Base-by-base conservation (phyloP, 805 yeast species). In the Scheffersomyces stipitis region DNA sequence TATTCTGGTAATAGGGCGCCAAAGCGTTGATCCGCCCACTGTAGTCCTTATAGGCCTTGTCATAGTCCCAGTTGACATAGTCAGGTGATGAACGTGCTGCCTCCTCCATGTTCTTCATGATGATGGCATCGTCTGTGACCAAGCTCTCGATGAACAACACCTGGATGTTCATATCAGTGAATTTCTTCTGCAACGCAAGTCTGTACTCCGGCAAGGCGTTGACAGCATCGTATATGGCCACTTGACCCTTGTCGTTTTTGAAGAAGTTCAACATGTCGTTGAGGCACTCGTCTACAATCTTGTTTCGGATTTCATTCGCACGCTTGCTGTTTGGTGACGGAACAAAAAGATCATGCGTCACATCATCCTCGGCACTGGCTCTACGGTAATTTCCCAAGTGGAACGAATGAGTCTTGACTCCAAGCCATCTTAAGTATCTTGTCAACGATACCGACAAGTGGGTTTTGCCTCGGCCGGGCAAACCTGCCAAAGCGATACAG, bases 391-490 rank as follows among this genome's bases (percentile, higher is more conserved):
- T 95, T 16, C 96, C 93, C 42, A 90, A 76, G 62, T 91, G 98
- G 66, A 87, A 91, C 18, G 88, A 80, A 51, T 88, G 90, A 1
- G 96, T 83, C 53, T 86, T 83, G 15, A 93, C 98, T 4, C 99
- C 99, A 30, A 93, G 69, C 99, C 99, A 93, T 51, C 97, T 76
- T 48, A 95, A 70, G 60, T 90, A 93, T 40, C 99, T 76, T 3
- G 96, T 88, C 45, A 93, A 72, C 10, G 96, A 83, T 27, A 91
- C 97, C 4, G 96, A 84, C 34, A 91, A 71, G 57, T 89, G 88
- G 1, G 99, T 93, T 58, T 93, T 93, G 2, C 98, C 97, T 32
- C 98, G 75, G 1, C 96, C 98, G 2, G 99, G 98, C 41, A 90
- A 71, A 0, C 99, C 99, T 4, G 86, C 91, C 48, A 93, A 73